Evolutionary conservation across 805 yeast genomes (phyloP), one percentile per base, ranked within the genome.

Genomic region (Nakazawaea wickerhamii): DNA sequence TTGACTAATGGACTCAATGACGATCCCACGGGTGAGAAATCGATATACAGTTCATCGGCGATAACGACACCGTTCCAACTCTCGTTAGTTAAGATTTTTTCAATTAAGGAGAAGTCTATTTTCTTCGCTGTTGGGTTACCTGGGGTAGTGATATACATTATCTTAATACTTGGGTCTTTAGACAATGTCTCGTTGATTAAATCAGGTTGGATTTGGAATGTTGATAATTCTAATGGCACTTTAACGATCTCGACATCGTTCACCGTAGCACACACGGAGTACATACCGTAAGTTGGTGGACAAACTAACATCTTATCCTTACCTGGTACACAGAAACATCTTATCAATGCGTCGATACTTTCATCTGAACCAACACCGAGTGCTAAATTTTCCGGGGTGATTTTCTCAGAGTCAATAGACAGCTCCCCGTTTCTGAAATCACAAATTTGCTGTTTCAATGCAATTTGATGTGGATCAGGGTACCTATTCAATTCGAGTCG

Each of bases 281-380:
- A 93, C 99, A 93, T 93, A 5, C 98, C 97, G 57, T 93, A 93
- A 0, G 99, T 93, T 33, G 99, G 98, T 3, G 98, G 96, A 60
- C 95, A 81, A 1, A 79, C 77, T 52, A 93, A 64, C 56, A 93
- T 63, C 59, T 88, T 91, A 47, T 90, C 96, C 49, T 68, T 71
- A 2, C 84, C 85, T 2, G 99, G 99, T 4, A 62, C 67, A 55
- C 96, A 86, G 41, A 84, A 74, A 42, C 95, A 86, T 53, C 99
- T 70, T 48, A 93, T 81, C 43, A 91, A 64, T 31, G 93, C 75
- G 59, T 93, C 99, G 47, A 93, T 89, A 54, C 93, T 79, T 63
- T 93, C 99, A 61, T 93, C 99, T 1, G 97, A 90, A 1, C 99
- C 99, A 10, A 93, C 99, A 34, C 99, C 99, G 26, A 93, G 71